Conservation (phyloP, 176 grass and related monocot species). For the Musa schizocarpa region DNA sequence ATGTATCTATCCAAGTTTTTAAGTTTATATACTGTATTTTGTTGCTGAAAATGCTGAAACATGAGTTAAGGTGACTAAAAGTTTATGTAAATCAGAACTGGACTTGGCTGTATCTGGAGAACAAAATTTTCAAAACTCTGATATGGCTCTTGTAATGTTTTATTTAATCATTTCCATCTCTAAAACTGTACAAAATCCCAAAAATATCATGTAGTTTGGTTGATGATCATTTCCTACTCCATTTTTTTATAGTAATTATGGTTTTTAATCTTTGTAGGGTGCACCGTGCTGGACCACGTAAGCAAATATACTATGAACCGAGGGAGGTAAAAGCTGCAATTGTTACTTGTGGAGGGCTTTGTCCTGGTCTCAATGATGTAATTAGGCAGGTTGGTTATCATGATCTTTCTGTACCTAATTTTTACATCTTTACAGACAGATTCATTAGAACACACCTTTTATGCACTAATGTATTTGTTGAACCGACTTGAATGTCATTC, state of each 20-base stretch:
- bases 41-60: not conserved
- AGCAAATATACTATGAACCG: slow-evolving; percentile 93
- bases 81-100: too few relatives aligned
- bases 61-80: not conserved
- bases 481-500: not conserved
- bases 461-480: not conserved
- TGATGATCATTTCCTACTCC: not conserved
- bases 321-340: slow-evolving; percentile 82
- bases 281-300: slow-evolving; percentile 76
- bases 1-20: not conserved
- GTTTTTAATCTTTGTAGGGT: slow-evolving; percentile 53
- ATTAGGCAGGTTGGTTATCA: slow-evolving; percentile 61
- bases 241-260: slow-evolving; percentile 6
- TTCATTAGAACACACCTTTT: not conserved
- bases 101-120: not conserved
- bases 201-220: not conserved
- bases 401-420: not conserved
- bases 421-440: not conserved
- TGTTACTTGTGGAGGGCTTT: slow-evolving; percentile 85
- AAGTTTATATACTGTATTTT: not conserved
- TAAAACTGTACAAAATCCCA: not conserved
- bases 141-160: not conserved
- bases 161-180: not conserved
- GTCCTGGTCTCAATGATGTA: slow-evolving; percentile 96
- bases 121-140: not conserved